These are phyloP conservation scores for Lichtheimia ramosa DNA, from an alignment of 371 early-diverging fungal genomes.

Conservation along the genomic window DNA sequence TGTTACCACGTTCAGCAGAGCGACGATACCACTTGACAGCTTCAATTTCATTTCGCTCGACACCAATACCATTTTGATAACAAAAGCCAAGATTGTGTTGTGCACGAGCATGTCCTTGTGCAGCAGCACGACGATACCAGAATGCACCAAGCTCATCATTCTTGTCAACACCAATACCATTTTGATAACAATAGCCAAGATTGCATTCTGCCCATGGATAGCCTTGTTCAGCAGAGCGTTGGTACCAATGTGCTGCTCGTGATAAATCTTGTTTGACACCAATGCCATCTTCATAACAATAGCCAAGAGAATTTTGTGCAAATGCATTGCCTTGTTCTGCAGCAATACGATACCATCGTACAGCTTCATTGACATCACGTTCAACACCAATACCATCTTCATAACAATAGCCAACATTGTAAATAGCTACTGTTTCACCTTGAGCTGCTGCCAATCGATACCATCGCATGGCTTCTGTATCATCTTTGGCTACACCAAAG, in stretches of 20 bases:
- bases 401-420: slow-evolving; percentile 82
- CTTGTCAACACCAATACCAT: slow-evolving; percentile 75
- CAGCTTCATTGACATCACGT: slow-evolving; percentile 64
- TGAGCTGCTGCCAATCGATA: slow-evolving; percentile 65
- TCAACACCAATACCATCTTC: slow-evolving; percentile 80
- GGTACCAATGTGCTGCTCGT: slow-evolving; percentile 62
- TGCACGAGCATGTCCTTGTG: slow-evolving; percentile 78
- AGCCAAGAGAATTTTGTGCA: slow-evolving; percentile 80
- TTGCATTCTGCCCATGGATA: slow-evolving; percentile 71
- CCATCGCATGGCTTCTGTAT: slow-evolving; percentile 69
- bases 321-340: slow-evolving; percentile 77
- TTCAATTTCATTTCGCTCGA: slow-evolving; percentile 54
- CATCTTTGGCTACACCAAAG: slow-evolving; percentile 70
- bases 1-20: slow-evolving; percentile 77
- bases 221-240: slow-evolving; percentile 66
- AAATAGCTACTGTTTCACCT: slow-evolving; percentile 73
- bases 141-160: slow-evolving; percentile 61
- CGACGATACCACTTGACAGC: slow-evolving; percentile 73
- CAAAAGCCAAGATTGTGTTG: slow-evolving; percentile 87
- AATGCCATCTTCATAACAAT: slow-evolving; percentile 77
- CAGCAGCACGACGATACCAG: slow-evolving; percentile 81
- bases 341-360: slow-evolving; percentile 71
- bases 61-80: slow-evolving; percentile 82
- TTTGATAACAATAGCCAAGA: slow-evolving; percentile 81
- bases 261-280: slow-evolving; percentile 58